A percentile compares a stretch with the other conserved stretches of the same genome.
phyloP scores from a whole-genome alignment of 257 asterid genomes.

The Jaltomata sinuosa region DNA sequence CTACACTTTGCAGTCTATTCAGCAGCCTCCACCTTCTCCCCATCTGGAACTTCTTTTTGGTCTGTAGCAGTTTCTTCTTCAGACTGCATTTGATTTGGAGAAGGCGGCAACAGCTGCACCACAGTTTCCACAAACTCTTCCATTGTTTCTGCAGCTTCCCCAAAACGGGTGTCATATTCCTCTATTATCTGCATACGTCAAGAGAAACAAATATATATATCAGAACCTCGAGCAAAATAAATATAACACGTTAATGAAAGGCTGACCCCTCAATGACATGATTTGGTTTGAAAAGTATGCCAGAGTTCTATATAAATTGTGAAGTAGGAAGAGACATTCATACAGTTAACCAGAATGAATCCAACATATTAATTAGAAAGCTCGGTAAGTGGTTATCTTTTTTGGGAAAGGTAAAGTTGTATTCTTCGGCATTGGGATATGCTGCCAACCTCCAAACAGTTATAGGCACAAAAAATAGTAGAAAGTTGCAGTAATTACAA shows the following conservation, averaged over 20 bases:
- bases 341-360: background rate
- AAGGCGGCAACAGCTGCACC: conserved; percentile 41
- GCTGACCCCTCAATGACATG: background rate
- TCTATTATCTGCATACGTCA: conserved; percentile 43
- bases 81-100: conserved; percentile 24
- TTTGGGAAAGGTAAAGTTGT: too few relatives aligned
- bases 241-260: background rate
- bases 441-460: too few relatives aligned
- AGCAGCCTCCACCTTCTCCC: background rate
- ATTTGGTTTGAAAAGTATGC: background rate
- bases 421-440: too few relatives aligned
- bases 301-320: background rate
- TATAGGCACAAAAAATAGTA: too few relatives aligned
- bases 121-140: conserved; percentile 29
- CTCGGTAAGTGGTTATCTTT: too few relatives aligned
- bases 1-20: background rate
- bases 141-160: conserved; percentile 25
- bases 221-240: background rate
- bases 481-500: too few relatives aligned
- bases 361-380: background rate
- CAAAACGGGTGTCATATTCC: conserved; percentile 37
- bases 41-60: conserved; percentile 10
- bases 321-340: background rate
- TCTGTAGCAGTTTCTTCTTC: conserved; percentile 12
- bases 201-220: background rate